A percentile compares a stretch with the other conserved stretches of the same genome.
Conservation (phyloP, 495 filamentous ascomycete species). For the Gamarada debralockiae region DNA sequence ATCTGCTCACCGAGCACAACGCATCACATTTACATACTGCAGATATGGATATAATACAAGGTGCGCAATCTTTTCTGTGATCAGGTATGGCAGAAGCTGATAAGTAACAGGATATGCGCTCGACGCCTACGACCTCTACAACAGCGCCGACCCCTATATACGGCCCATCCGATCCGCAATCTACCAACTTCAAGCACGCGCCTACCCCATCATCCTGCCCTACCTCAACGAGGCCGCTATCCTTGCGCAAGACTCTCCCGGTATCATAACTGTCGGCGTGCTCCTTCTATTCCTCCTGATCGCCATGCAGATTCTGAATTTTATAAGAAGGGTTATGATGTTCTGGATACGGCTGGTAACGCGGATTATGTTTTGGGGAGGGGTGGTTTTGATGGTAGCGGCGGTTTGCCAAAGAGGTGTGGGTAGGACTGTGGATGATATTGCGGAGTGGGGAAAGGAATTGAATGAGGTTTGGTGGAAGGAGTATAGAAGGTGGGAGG, state of each 20-base stretch:
- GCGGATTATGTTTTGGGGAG: conserved; percentile 55
- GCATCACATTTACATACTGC: background rate
- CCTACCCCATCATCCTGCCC: conserved; percentile 13
- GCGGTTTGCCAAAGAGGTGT: conserved; percentile 62
- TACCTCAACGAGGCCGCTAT: conserved; percentile 5
- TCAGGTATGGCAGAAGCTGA: background rate
- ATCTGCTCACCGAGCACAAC: background rate
- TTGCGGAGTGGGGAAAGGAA: conserved; percentile 48
- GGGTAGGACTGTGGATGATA: conserved; percentile 55
- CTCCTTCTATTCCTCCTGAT: conserved; percentile 18
- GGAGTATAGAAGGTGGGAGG: conserved; percentile 41
- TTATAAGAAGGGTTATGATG: conserved; percentile 59
- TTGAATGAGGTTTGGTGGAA: conserved; percentile 52
- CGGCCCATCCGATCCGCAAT: conserved; percentile 10
- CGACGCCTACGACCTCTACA: conserved; percentile 12
- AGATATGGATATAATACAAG: conserved; percentile 19
- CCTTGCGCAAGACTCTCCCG: conserved; percentile 16
- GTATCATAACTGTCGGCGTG: conserved; percentile 15
- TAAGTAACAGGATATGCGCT: conserved; percentile 6
- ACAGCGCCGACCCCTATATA: conserved; percentile 13
- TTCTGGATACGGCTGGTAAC: conserved; percentile 66
- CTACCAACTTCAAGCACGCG: background rate
- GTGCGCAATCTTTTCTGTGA: background rate
- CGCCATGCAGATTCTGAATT: conserved; percentile 19
- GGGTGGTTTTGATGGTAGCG: conserved; percentile 41